Evolutionary conservation across 1,284 basidiomycete species (phyloP), one percentile per base, ranked within the genome.

Genomic region (Irpex lacteus): DNA sequence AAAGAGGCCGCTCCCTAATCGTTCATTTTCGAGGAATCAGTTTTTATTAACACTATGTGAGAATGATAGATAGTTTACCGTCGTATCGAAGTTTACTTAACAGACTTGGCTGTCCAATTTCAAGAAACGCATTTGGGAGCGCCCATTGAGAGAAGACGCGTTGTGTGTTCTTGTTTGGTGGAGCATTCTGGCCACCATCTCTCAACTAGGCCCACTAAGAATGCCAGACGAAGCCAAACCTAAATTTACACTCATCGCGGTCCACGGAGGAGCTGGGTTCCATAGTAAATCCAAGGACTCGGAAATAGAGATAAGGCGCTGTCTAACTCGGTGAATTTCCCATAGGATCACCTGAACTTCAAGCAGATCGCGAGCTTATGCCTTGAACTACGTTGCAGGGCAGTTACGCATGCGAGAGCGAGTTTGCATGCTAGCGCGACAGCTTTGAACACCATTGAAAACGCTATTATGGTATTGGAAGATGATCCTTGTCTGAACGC

Each of bases 201-300:
- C 34, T 13, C 54, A 15, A 7, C 54, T 13, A 32, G 32, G 13
- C 32, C 9, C 8, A 21, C 34, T 44, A 37, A 26, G 37, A 37
- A 65, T 53, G 18, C 47, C 47, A 34, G 18, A 47, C 11, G 21
- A 63, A 57, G 44, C 19, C 54, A 19, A 56, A 9, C 40, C 40
- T 36, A 13, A 32, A 3, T 66, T 58, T 44, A 62, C 47, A 61
- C 65, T 74, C 26, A 66, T 90, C 61, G 84, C 82, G 2, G 87
- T 90, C 2, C 90, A 91, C 68, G 89, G 87, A 38, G 89, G 89
- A 57, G 90, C 90, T 47, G 90, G 89, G 2, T 73, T 77, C 19
- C 88, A 90, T 68, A 73, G 78, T 8, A 72, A 69, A 54, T 66
- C 72, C 3, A 74, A 76, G 32, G 21, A 32, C 3, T 65, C 69